Conservation (phyloP, 1,284 basidiomycete species). For the Puccinia novopanici region DNA sequence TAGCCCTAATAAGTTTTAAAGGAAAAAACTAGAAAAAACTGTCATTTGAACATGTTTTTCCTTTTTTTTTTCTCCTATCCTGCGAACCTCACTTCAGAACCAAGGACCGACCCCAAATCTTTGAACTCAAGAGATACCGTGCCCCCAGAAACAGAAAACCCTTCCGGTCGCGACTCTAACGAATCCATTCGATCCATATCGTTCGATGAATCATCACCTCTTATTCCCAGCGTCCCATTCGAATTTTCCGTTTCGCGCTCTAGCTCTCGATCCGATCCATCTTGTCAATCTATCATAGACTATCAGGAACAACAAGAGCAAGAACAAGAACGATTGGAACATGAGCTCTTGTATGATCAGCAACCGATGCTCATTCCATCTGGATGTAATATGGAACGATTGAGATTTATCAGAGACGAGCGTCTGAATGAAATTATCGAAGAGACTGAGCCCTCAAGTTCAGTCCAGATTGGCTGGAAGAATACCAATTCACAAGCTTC, state of each 20-base stretch:
- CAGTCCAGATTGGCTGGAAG: conserved; percentile 20
- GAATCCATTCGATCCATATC: conserved; percentile 24
- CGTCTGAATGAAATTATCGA: conserved; percentile 42
- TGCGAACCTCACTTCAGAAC: background rate
- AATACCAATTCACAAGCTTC: conserved; percentile 16
- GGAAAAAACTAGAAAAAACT: background rate
- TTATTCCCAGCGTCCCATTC: conserved; percentile 21
- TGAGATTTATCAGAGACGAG: conserved; percentile 23
- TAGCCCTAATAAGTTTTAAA: background rate
- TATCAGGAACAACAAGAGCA: conserved; percentile 1
- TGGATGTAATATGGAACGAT: conserved; percentile 30
- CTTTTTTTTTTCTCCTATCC: background rate
- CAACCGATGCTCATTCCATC: conserved; percentile 1
- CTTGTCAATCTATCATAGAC: conserved; percentile 30
- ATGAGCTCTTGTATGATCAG: background rate
- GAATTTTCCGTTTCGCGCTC: conserved; percentile 29
- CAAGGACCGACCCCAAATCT: background rate
- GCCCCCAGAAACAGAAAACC: background rate
- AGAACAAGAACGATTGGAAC: background rate
- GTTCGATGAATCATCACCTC: conserved; percentile 6
- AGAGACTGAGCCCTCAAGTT: conserved; percentile 43
- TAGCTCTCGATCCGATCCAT: conserved; percentile 17
- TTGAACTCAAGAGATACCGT: background rate
- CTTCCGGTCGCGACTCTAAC: conserved; percentile 1
- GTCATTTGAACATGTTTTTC: background rate